phyloP scores from a whole-genome alignment of 2,329 filamentous ascomycete genomes.

The Trichoderma breve region DNA sequence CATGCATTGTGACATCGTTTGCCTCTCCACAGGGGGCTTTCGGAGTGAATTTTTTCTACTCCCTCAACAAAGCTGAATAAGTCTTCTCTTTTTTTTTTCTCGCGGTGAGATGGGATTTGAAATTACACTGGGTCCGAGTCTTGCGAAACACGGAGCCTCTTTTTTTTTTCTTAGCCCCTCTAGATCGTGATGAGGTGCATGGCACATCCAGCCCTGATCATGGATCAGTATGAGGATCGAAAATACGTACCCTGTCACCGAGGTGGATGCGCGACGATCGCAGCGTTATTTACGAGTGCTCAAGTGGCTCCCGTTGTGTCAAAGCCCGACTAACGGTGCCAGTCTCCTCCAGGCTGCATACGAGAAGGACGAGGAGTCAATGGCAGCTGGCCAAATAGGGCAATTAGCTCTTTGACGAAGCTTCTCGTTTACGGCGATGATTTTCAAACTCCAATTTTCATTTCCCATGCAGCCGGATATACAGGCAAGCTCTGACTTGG shows the following conservation, averaged over 20 bases:
- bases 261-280: constrained; percentile 13
- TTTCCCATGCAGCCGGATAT: neutral
- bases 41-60: neutral
- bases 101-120: neutral
- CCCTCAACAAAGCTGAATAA: neutral
- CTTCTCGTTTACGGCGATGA: neutral
- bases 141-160: neutral
- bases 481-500: neutral
- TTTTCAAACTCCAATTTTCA: neutral
- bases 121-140: neutral
- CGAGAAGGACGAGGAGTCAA: neutral
- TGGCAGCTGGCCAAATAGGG: constrained; percentile 1
- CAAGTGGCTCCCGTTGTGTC: neutral
- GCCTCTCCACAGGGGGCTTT: neutral
- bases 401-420: constrained; percentile 3
- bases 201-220: constrained; percentile 5
- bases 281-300: neutral
- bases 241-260: constrained; percentile 9
- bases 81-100: neutral
- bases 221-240: constrained; percentile 19
- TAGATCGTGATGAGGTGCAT: constrained; percentile 20
- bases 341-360: neutral
- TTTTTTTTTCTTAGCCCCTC: neutral
- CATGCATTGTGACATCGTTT: constrained; percentile 19
- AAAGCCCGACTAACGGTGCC: constrained; percentile 1